Percentiles rank a stretch among this genome's conserved stretches.
Evolutionary conservation across 2,329 filamentous ascomycete genomes (phyloP).

Genomic region (Berkeleyomyces basicola): DNA sequence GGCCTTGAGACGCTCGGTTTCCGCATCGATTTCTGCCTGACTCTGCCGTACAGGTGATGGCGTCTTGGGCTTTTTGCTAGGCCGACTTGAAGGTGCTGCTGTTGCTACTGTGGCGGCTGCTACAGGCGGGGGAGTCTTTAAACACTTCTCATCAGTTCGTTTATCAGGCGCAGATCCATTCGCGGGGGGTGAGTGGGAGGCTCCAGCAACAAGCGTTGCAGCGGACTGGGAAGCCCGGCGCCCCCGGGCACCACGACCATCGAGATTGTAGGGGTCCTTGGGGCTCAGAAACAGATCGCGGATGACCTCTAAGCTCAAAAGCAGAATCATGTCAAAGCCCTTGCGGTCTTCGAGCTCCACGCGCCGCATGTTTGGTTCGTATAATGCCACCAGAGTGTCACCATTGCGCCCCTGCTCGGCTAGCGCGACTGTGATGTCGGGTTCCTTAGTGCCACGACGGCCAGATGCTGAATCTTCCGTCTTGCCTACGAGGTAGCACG

Average conservation of each 20-base stretch:
- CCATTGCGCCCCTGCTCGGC: slow-evolving; percentile 49
- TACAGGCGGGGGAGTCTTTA: not conserved
- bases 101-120: slow-evolving; percentile 8
- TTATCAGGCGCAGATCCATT: slow-evolving; percentile 9
- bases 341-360: slow-evolving; percentile 91
- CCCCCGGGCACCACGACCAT: slow-evolving; percentile 46
- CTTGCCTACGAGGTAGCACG: slow-evolving; percentile 71
- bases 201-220: slow-evolving; percentile 26
- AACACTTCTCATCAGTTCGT: not conserved
- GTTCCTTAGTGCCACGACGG: slow-evolving; percentile 73
- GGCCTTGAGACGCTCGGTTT: slow-evolving; percentile 55
- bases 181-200: slow-evolving; percentile 11
- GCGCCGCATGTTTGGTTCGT: slow-evolving; percentile 79
- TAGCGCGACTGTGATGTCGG: slow-evolving; percentile 86
- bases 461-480: slow-evolving; percentile 38
- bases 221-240: slow-evolving; percentile 11
- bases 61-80: slow-evolving; percentile 22
- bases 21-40: slow-evolving; percentile 43
- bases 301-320: slow-evolving; percentile 46
- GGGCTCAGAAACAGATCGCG: slow-evolving; percentile 48
- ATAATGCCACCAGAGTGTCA: slow-evolving; percentile 58
- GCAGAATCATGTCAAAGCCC: slow-evolving; percentile 69
- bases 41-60: slow-evolving; percentile 19
- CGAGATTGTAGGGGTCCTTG: slow-evolving; percentile 55
- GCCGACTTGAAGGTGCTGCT: slow-evolving; percentile 30